Evolutionary conservation across 768 basidiomycete genomes (phyloP), one percentile per base, ranked within the genome.

Genomic region (Termitomyces sp.): DNA sequence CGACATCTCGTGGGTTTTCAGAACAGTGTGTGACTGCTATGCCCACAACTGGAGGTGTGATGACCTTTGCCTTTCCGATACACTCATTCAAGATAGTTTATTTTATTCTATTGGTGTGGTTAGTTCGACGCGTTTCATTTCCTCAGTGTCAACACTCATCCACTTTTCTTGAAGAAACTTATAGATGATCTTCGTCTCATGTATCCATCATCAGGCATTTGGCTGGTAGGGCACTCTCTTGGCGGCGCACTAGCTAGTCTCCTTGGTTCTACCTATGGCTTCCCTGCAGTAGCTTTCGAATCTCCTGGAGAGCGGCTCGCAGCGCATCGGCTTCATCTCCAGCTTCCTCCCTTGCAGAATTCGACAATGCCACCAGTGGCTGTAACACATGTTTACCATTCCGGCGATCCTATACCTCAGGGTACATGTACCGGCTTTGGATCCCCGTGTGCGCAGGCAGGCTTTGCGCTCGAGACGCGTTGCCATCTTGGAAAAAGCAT

Each of bases 401-500:
- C 87, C 1, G 90, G 88, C 1, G 96, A 98, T 70, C 96, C 95
- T 0, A 94, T 98, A 42, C 86, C 96, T 0, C 90, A 90, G 75
- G 91, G 90, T 0, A 72, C 79, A 1, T 94, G 92, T 67, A 93
- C 78, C 0, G 93, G 93, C 33, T 74, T 86, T 5, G 70, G 80
- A 9, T 94, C 90, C 0, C 71, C 81, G 0, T 99, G 96, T 69
- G 84, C 87, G 16, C 80, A 91, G 35, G 92, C 76, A 0, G 96
- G 96, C 1, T 96, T 88, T 68, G 96, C 94, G 1, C 73, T 95
- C 64, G 93, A 95, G 71, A 86, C 88, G 0, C 78, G 78, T 24
- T 98, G 96, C 62, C 96, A 98, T 71, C 78, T 94, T 0, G 96
- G 96, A 49, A 85, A 90, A 71, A 85, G 83, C n/a, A 87, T 91